Percentiles rank a stretch among this genome's conserved stretches.
Evolutionary conservation across 805 yeast genomes (phyloP).

Genomic region (Komagataella ulmi): DNA sequence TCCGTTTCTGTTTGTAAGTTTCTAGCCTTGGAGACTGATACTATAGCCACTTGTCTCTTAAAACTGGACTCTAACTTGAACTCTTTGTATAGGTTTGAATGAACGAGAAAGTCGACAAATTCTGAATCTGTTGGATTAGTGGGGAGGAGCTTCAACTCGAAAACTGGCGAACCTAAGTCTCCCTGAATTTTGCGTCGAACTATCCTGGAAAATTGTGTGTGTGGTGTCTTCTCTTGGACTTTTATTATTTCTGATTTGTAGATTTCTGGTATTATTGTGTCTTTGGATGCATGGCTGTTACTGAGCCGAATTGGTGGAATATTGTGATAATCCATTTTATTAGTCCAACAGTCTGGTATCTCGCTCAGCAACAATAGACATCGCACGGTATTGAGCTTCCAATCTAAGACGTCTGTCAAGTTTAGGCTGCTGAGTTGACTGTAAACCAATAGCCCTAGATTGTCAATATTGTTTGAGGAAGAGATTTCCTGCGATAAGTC

Average conservation of each 20-base stretch:
- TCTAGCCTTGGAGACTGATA: conserved; percentile 33
- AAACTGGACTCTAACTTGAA: conserved; percentile 30
- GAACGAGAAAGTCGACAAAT: conserved; percentile 23
- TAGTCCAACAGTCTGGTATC: conserved; percentile 2
- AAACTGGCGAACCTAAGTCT: neutral
- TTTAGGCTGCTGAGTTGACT: conserved; percentile 12
- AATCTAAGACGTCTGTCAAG: conserved; percentile 29
- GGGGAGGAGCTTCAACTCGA: neutral
- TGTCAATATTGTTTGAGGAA: neutral
- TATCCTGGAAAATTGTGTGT: neutral
- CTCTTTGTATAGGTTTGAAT: conserved; percentile 32
- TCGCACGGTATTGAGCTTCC: conserved; percentile 38
- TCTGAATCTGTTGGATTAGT: conserved; percentile 7
- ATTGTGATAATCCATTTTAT: conserved; percentile 4
- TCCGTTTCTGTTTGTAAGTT: conserved; percentile 17
- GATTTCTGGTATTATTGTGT: neutral
- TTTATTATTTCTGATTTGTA: neutral
- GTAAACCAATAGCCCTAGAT: conserved; percentile 13
- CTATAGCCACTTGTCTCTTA: conserved; percentile 32
- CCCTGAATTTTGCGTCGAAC: neutral
- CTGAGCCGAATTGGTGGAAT: neutral
- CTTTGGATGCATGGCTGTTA: neutral
- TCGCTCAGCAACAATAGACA: conserved; percentile 25
- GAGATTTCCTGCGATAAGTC: neutral
- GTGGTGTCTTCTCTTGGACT: neutral